phyloP scores from a whole-genome alignment of 176 grass and related monocot species.

The Bothriochloa decipiens region DNA sequence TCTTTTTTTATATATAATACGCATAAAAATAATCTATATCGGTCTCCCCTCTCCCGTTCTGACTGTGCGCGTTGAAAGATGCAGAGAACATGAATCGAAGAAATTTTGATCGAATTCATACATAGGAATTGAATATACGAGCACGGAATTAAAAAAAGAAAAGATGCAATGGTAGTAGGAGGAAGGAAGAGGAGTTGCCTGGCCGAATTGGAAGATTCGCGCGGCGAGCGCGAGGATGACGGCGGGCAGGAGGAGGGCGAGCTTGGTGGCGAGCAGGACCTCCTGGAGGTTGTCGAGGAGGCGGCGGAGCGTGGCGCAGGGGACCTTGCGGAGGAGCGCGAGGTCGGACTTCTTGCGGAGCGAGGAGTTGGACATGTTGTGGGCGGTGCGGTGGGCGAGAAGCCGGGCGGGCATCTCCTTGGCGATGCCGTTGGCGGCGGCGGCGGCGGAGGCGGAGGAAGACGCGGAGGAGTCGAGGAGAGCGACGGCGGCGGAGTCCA shows the following conservation, averaged over 20 bases:
- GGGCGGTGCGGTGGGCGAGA: slow-evolving; percentile 66
- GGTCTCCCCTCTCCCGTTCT: neutral
- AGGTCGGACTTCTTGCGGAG: slow-evolving; percentile 85
- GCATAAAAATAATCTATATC: neutral
- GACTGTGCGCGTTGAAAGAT: neutral
- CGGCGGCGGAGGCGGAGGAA: neutral
- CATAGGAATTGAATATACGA: neutral
- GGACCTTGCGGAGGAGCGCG: slow-evolving; percentile 73
- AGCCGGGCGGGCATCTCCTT: slow-evolving; percentile 42
- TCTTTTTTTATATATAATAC: neutral
- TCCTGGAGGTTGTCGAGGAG: slow-evolving; percentile 72
- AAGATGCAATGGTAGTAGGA: no score
- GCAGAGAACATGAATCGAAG: neutral
- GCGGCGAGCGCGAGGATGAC: slow-evolving; percentile 65
- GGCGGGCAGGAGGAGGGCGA: slow-evolving; percentile 74
- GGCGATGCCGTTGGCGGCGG: neutral
- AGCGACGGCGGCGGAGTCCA: neutral
- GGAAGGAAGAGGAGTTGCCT: slow-evolving; percentile 24
- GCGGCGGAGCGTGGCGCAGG: slow-evolving; percentile 42
- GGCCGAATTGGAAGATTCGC: slow-evolving; percentile 45
- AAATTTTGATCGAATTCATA: neutral
- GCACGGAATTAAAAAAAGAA: neutral
- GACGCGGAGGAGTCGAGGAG: neutral
- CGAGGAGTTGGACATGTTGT: slow-evolving; percentile 82
- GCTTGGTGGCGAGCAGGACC: slow-evolving; percentile 82